These are phyloP conservation scores for Cladophialophora carrionii DNA, from an alignment of 2,329 filamentous ascomycete species.

Conservation along the genomic window DNA sequence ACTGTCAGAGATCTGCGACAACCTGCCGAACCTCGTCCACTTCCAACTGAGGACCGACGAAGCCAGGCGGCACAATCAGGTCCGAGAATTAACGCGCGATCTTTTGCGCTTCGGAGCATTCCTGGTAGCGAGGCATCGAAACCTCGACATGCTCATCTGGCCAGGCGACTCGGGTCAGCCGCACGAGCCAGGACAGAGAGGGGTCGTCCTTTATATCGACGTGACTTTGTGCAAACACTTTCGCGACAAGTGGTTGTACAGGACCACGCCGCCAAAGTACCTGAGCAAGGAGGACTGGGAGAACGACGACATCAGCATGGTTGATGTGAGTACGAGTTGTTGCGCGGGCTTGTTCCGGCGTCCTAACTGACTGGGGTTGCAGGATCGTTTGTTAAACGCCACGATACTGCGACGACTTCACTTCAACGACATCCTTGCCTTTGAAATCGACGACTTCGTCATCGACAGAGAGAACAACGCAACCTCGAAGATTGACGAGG, in stretches of 20 bases:
- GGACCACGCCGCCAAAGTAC: not conserved
- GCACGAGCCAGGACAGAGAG: not conserved
- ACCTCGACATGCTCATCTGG: not conserved
- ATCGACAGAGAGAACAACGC: not conserved
- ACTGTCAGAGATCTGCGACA: not conserved
- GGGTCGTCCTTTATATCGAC: not conserved
- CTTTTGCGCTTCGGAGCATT: conserved; percentile 5
- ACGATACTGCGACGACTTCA: not conserved
- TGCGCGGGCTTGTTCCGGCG: not conserved
- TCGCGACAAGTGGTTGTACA: not conserved
- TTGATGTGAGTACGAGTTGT: not conserved
- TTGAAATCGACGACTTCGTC: not conserved
- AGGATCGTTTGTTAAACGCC: conserved; percentile 2
- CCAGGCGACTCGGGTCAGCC: not conserved
- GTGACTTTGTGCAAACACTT: not conserved
- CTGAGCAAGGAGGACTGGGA: not conserved
- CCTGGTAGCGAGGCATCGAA: not conserved
- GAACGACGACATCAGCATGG: not conserved
- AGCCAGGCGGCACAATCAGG: not conserved
- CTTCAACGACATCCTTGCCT: not conserved
- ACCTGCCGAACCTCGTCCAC: not conserved
- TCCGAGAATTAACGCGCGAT: not conserved
- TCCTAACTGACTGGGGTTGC: not conserved
- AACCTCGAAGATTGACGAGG: not conserved
- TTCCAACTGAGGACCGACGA: not conserved